Conservation (phyloP, 352 stramenopile species). For the Thraustochytrium sp. region DNA sequence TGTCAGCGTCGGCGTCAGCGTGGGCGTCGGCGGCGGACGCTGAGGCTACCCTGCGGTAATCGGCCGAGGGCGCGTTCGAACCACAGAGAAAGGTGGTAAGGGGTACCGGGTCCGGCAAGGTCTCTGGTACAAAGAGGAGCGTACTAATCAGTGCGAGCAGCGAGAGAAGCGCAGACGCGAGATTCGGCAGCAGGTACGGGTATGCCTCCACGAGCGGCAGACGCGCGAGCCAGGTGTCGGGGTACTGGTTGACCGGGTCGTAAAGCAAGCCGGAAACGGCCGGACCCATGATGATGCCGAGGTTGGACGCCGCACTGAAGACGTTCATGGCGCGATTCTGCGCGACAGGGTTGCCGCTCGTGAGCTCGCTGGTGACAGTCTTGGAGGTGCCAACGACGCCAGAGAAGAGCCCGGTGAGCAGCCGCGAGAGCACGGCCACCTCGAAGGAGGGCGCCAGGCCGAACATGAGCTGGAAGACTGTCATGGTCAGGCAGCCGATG, state of each 20-base stretch:
- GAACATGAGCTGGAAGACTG: slow-evolving; percentile 21
- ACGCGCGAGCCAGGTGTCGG: not conserved
- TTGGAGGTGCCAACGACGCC: slow-evolving; percentile 26
- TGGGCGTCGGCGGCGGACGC: not conserved
- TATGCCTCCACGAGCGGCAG: not conserved
- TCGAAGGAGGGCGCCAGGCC: slow-evolving; percentile 16
- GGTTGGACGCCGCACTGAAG: not conserved
- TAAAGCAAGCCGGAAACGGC: slow-evolving; percentile 10
- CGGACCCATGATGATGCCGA: slow-evolving; percentile 23
- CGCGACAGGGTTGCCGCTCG: not conserved
- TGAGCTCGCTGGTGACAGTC: slow-evolving; percentile 27
- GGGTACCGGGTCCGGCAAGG: not conserved
- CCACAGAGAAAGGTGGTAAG: not conserved
- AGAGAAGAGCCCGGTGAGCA: slow-evolving; percentile 9
- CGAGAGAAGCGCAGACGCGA: not conserved
- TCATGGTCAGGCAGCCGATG: slow-evolving; percentile 18
- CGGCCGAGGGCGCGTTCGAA: not conserved
- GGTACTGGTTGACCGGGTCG: slow-evolving; percentile 28
- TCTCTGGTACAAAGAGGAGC: not conserved
- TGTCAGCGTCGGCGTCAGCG: no score
- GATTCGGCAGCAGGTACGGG: slow-evolving; percentile 28
- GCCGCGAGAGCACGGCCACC: not conserved
- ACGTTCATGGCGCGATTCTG: slow-evolving; percentile 29
- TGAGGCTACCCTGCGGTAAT: not conserved
- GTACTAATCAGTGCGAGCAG: not conserved